A percentile compares a stretch with the other conserved stretches of the same genome.
Conservation (phyloP, 805 yeast species). For the Kuraishia cidri region DNA sequence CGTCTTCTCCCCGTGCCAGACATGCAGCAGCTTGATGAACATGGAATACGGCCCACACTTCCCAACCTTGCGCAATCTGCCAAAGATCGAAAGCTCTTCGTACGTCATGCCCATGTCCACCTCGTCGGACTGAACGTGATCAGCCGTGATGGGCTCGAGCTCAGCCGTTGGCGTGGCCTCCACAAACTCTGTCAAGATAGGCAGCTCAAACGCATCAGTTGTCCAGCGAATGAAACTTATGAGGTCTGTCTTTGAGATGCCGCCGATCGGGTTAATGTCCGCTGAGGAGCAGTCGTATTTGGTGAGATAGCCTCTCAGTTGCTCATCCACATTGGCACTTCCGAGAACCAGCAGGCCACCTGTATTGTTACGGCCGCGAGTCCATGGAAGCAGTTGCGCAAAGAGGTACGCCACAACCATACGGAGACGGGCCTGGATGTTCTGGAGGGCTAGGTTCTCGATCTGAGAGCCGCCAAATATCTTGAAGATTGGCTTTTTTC, state of each 20-base stretch:
- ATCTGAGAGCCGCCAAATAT: conserved; percentile 89
- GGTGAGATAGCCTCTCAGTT: conserved; percentile 89
- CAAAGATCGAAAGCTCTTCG: conserved; percentile 87
- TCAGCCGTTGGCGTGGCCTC: conserved; percentile 98
- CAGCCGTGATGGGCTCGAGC: conserved; percentile 88
- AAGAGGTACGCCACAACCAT: conserved; percentile 92
- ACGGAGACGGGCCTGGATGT: conserved; percentile 91
- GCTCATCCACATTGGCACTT: conserved; percentile 96
- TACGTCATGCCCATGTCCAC: conserved; percentile 98
- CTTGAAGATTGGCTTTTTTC: conserved; percentile 80
- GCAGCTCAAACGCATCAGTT: conserved; percentile 55
- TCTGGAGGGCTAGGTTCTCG: conserved; percentile 91
- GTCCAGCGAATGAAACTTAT: conserved; percentile 84
- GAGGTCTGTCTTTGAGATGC: conserved; percentile 90
- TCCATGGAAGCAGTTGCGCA: conserved; percentile 96
- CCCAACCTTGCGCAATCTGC: conserved; percentile 81
- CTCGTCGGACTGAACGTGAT: conserved; percentile 93
- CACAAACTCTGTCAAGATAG: conserved; percentile 69
- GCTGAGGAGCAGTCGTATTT: conserved; percentile 97
- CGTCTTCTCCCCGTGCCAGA: conserved; percentile 76
- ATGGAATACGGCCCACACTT: conserved; percentile 96
- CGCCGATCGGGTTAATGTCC: conserved; percentile 98
- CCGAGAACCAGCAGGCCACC: conserved; percentile 90
- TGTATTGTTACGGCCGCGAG: conserved; percentile 54
- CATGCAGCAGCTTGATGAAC: conserved; percentile 84